These are phyloP conservation scores for Choricystis sp. DNA, from an alignment of 139 green algal genomes.

Conservation along the genomic window DNA sequence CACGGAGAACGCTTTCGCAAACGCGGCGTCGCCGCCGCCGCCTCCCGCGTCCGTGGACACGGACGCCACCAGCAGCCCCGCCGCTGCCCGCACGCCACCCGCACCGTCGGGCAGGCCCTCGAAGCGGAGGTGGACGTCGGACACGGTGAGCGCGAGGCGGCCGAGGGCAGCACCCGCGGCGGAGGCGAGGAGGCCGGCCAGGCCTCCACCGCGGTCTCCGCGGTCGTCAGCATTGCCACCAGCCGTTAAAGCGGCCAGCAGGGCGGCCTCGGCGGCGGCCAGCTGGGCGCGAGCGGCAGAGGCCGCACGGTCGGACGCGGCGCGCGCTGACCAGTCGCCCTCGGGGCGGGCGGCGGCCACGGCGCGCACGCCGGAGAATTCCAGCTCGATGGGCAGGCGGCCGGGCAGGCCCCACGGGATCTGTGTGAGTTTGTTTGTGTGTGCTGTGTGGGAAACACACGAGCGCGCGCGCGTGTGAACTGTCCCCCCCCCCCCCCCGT, in stretches of 20 bases:
- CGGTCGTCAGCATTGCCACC: too few relatives aligned
- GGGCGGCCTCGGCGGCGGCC: slow-evolving; percentile 51
- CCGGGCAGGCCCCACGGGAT: slow-evolving; percentile 25
- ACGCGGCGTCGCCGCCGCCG: slow-evolving; percentile 6
- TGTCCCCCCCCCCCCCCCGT: too few relatives aligned
- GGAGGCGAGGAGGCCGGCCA: slow-evolving; percentile 12
- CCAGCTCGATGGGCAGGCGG: slow-evolving; percentile 21
- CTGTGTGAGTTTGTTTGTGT: too few relatives aligned
- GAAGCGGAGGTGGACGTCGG: neutral
- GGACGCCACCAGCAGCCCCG: neutral
- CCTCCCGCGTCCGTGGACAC: neutral
- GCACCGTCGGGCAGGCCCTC: neutral
- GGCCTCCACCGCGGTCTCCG: slow-evolving; percentile 7
- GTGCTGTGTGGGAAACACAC: too few relatives aligned
- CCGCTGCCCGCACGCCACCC: neutral
- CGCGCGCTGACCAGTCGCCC: slow-evolving; percentile 15
- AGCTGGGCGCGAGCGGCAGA: slow-evolving; percentile 55
- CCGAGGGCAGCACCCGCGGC: neutral
- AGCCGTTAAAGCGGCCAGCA: too few relatives aligned
- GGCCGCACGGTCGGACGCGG: slow-evolving; percentile 17
- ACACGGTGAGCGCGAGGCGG: neutral
- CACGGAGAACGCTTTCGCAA: too few relatives aligned
- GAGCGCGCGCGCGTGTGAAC: too few relatives aligned
- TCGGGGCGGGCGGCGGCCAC: slow-evolving; percentile 8
- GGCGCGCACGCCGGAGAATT: slow-evolving; percentile 12